Evolutionary conservation across 2,329 filamentous ascomycete genomes (phyloP).

Genomic region (Trichoderma pleuroti): DNA sequence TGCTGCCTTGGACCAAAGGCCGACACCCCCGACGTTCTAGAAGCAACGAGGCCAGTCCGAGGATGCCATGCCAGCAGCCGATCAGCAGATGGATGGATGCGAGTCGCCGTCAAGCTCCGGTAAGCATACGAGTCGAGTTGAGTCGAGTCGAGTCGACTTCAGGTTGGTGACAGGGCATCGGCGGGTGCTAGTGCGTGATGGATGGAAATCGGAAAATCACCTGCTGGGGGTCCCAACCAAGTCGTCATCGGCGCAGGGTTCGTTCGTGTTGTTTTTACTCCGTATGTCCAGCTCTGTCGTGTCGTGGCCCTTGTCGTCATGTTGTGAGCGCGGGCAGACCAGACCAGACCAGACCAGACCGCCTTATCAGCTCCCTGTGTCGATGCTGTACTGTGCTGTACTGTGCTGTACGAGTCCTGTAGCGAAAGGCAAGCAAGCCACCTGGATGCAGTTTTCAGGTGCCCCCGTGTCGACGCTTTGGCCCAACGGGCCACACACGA

Average conservation of each 20-base stretch:
- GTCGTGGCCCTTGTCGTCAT: neutral
- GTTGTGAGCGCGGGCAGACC: no score
- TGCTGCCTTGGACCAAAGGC: neutral
- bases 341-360: neutral
- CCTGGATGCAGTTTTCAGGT: neutral
- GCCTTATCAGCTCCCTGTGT: neutral
- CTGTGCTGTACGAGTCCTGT: neutral
- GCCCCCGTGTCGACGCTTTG: neutral
- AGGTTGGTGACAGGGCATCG: neutral
- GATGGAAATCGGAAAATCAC: neutral
- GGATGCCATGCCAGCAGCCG: slow-evolving; percentile 1
- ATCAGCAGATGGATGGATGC: neutral
- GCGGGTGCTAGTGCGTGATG: neutral
- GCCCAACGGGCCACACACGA: neutral
- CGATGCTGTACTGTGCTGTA: neutral
- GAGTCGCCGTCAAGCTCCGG: neutral
- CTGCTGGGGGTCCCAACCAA: neutral
- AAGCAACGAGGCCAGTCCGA: neutral
- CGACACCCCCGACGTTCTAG: slow-evolving; percentile 2
- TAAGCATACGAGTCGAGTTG: neutral
- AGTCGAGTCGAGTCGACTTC: neutral
- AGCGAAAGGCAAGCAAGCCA: neutral
- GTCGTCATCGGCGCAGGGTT: neutral
- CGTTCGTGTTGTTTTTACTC: neutral
- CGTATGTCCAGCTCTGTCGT: neutral